A percentile compares a stretch with the other conserved stretches of the same genome.
Conservation (phyloP, 2,329 filamentous ascomycete genomes). For the Neonectria magnoliae region DNA sequence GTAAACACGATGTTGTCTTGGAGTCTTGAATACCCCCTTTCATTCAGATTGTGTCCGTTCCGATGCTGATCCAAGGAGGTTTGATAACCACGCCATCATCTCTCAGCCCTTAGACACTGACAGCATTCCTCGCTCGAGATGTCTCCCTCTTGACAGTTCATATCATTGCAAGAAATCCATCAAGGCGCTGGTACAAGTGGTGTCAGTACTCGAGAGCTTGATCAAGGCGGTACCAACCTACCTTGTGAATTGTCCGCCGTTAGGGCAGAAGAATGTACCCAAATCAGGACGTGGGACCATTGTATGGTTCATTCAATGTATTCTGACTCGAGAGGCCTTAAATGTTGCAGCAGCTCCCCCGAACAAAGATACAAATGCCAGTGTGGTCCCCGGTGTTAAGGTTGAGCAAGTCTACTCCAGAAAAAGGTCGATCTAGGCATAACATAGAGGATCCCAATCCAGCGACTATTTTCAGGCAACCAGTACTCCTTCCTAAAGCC, state of each 20-base stretch:
- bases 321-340: not conserved
- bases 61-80: not conserved
- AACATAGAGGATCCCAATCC: not conserved
- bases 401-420: not conserved
- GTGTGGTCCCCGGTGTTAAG: not conserved
- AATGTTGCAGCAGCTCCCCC: not conserved
- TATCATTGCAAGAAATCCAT: not conserved
- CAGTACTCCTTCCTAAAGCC: conserved; percentile 64
- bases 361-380: not conserved
- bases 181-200: not conserved
- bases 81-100: not conserved
- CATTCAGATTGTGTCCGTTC: not conserved
- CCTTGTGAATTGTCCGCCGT: not conserved
- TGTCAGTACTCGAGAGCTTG: not conserved
- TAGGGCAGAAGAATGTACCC: not conserved
- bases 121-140: not conserved
- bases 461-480: not conserved
- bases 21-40: not conserved
- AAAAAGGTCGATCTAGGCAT: not conserved
- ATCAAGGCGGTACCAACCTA: not conserved
- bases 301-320: not conserved
- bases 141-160: not conserved
- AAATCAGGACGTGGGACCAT: not conserved
- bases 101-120: not conserved
- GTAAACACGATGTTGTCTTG: not conserved